Evolutionary conservation across 2,329 filamentous ascomycete species (phyloP).

Genomic region (Corinectria fuckeliana): DNA sequence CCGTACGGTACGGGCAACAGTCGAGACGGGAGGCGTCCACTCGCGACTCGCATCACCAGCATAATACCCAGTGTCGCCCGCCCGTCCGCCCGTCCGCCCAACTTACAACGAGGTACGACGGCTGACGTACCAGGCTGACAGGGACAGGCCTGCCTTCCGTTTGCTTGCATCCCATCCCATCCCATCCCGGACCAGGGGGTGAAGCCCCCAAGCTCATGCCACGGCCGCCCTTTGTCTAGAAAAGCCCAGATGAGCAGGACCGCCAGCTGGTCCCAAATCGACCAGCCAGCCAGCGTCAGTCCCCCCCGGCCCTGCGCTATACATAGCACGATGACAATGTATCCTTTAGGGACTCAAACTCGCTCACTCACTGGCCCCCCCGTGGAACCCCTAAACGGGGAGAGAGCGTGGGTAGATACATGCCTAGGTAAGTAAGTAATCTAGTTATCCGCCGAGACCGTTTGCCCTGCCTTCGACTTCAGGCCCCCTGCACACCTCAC

Average conservation of each 20-base stretch:
- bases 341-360: constrained; percentile 16
- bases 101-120: constrained; percentile 35
- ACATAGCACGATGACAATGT: constrained; percentile 18
- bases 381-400: constrained; percentile 15
- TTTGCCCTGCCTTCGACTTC: not conserved
- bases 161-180: constrained; percentile 16
- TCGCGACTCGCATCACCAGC: constrained; percentile 27
- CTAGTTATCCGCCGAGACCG: too few relatives aligned
- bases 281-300: constrained; percentile 14
- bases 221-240: constrained; percentile 22
- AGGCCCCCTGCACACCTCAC: not conserved
- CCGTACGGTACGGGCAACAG: constrained; percentile 15
- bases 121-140: constrained; percentile 29
- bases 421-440: too few relatives aligned
- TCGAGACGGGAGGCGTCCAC: constrained; percentile 35
- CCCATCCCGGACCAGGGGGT: constrained; percentile 8
- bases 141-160: constrained; percentile 31
- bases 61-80: constrained; percentile 23
- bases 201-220: constrained; percentile 4
- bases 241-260: constrained; percentile 36
- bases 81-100: too few relatives aligned
- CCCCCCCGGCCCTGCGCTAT: constrained; percentile 22
- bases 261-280: constrained; percentile 31
- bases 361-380: too few relatives aligned
- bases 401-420: not conserved